These are phyloP conservation scores for Hebeloma cylindrosporum DNA, from an alignment of 768 basidiomycete genomes.

Conservation along the genomic window DNA sequence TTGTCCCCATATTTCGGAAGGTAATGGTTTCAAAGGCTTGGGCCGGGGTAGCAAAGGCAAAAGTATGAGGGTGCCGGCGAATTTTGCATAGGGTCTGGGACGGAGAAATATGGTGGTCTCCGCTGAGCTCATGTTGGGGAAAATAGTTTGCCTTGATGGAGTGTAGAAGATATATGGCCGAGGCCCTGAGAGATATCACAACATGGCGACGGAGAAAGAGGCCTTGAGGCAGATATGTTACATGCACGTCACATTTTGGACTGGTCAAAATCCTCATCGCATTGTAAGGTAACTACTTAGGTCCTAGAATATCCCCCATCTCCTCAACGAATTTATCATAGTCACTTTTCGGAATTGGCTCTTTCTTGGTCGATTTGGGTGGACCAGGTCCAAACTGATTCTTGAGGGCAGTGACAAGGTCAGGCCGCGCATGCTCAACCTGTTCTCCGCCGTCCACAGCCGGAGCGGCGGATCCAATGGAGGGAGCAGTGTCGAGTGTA, in stretches of 20 bases:
- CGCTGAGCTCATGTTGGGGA: constrained; percentile 32
- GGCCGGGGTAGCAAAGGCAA: constrained; percentile 65
- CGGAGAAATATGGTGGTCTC: constrained; percentile 49
- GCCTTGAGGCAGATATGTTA: not conserved
- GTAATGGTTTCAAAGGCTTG: constrained; percentile 54
- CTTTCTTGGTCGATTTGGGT: constrained; percentile 20
- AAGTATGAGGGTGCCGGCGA: constrained; percentile 59
- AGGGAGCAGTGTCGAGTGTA: constrained; percentile 67
- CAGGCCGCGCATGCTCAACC: constrained; percentile 51
- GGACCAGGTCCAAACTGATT: constrained; percentile 54
- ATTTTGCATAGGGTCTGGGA: constrained; percentile 65
- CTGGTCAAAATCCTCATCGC: not conserved
- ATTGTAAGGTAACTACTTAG: constrained; percentile 16
- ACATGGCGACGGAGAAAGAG: not conserved
- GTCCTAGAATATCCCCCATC: constrained; percentile 63
- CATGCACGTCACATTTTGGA: not conserved
- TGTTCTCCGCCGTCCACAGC: constrained; percentile 28
- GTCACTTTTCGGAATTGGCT: constrained; percentile 56
- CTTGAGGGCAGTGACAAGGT: constrained; percentile 62
- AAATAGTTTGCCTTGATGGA: too few species aligned
- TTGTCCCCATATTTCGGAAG: constrained; percentile 68
- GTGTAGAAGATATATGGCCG: too few species aligned
- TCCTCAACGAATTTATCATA: constrained; percentile 78
- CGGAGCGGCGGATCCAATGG: constrained; percentile 34
- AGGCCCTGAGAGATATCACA: not conserved